A percentile compares a stretch with the other conserved stretches of the same genome.
Conservation (phyloP, 352 stramenopile species). For the Phytophthora sp. region DNA sequence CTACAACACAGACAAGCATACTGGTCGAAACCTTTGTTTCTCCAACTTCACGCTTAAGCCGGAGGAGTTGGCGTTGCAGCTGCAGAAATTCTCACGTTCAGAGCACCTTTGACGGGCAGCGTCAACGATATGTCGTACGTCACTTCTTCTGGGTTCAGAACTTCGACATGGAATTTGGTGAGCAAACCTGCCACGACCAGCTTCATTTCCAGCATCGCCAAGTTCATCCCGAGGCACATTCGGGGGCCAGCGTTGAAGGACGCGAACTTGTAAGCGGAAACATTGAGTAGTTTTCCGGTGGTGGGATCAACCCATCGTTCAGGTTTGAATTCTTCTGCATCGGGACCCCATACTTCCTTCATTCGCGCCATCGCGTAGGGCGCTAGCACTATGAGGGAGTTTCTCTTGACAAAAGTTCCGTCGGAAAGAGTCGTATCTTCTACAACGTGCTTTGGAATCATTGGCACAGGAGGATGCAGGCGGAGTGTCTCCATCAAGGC, state of each 20-base stretch:
- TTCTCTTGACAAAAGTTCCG: conserved; percentile 48
- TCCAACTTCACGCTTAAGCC: too few species aligned
- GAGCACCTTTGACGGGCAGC: conserved; percentile 41
- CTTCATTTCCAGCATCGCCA: conserved; percentile 84
- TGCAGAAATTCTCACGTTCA: conserved; percentile 40
- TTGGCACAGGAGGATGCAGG: conserved; percentile 56
- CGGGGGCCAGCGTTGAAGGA: conserved; percentile 69
- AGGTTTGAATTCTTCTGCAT: conserved; percentile 54
- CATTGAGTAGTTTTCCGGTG: conserved; percentile 21
- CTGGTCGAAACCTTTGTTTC: too few species aligned
- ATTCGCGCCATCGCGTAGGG: conserved; percentile 56
- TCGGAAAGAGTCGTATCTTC: conserved; percentile 59
- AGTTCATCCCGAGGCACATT: conserved; percentile 60
- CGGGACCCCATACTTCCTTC: conserved; percentile 49
- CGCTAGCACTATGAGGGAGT: conserved; percentile 29
- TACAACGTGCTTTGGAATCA: conserved; percentile 32
- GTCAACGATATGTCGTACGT: conserved; percentile 63
- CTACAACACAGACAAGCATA: too few species aligned
- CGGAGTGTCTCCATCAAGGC: conserved; percentile 63
- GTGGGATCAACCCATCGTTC: conserved; percentile 55
- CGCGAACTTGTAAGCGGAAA: conserved; percentile 66
- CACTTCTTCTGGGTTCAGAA: conserved; percentile 33
- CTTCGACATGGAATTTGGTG: conserved; percentile 49
- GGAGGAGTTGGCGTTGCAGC: too few species aligned
- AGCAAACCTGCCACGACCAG: conserved; percentile 56